Conservation (phyloP, 352 stramenopile species). For the Phytophthora melonis region DNA sequence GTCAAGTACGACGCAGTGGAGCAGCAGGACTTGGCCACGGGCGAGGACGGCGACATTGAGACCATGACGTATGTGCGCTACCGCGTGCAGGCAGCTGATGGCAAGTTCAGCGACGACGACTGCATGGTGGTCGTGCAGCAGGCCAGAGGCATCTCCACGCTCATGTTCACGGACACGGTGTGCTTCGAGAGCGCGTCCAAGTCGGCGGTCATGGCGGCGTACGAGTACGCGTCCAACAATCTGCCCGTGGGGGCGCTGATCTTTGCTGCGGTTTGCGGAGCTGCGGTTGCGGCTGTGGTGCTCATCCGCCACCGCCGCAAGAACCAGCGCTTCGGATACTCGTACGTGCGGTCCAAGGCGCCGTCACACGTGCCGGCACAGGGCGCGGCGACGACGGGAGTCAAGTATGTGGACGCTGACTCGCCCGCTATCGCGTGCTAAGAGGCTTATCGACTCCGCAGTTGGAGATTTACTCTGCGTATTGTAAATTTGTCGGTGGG, state of each 20-base stretch:
- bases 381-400: slow-evolving; percentile 16
- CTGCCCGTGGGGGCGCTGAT: slow-evolving; percentile 48
- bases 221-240: slow-evolving; percentile 49
- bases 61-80: slow-evolving; percentile 68
- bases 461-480: slow-evolving; percentile 7
- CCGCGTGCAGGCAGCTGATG: slow-evolving; percentile 39
- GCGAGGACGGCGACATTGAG: slow-evolving; percentile 25
- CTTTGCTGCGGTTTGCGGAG: slow-evolving; percentile 45
- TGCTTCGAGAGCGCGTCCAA: slow-evolving; percentile 52
- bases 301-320: slow-evolving; percentile 57
- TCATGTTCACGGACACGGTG: slow-evolving; percentile 63
- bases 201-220: slow-evolving; percentile 39
- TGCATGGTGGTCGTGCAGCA: slow-evolving; percentile 66
- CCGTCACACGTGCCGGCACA: slow-evolving; percentile 49
- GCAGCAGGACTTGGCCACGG: slow-evolving; percentile 49
- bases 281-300: slow-evolving; percentile 43
- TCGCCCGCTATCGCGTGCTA: slow-evolving; percentile 51
- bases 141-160: slow-evolving; percentile 48
- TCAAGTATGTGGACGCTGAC: slow-evolving; percentile 39
- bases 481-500: not conserved
- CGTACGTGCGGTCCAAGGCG: slow-evolving; percentile 61
- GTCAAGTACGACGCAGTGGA: slow-evolving; percentile 65
- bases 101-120: slow-evolving; percentile 41
- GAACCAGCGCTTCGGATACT: slow-evolving; percentile 65
- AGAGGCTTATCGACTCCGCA: not conserved